A percentile compares a stretch with the other conserved stretches of the same genome.
These are phyloP conservation scores for Rhodotorula sp. DNA, from an alignment of 1,284 basidiomycete genomes.

Conservation along the genomic window DNA sequence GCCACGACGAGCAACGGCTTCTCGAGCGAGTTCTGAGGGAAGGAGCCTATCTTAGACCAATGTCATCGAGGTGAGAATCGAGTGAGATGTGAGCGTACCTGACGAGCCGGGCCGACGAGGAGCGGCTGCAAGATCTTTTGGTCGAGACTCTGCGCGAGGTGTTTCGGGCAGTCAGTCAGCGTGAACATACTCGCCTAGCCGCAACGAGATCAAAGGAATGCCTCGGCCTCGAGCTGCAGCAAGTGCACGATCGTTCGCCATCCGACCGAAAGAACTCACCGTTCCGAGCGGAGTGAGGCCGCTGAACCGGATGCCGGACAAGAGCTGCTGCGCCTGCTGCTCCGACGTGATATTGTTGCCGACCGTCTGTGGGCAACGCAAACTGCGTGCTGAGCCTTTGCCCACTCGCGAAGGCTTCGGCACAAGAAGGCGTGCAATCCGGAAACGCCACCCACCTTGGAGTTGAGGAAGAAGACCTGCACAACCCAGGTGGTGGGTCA, in stretches of 20 bases:
- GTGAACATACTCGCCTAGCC: neutral
- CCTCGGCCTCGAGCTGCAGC: too few species aligned
- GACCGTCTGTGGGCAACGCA: conserved; percentile 46
- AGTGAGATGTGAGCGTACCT: conserved; percentile 12
- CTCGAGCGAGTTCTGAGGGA: conserved; percentile 41
- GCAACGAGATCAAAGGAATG: neutral
- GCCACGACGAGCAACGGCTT: conserved; percentile 54
- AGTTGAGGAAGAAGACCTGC: conserved; percentile 51
- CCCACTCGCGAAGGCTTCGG: too few species aligned
- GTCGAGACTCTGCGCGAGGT: conserved; percentile 40
- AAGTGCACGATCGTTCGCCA: too few species aligned
- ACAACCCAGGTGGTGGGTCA: conserved; percentile 45
- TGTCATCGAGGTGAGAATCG: too few species aligned
- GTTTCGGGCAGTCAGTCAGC: too few species aligned
- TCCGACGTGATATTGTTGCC: conserved; percentile 53
- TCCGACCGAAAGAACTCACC: conserved; percentile 1
- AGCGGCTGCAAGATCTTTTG: conserved; percentile 54
- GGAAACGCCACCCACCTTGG: too few species aligned
- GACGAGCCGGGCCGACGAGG: conserved; percentile 51
- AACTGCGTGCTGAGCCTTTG: too few species aligned
- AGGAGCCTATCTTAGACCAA: neutral
- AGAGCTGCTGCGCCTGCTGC: conserved; percentile 49
- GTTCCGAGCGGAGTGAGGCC: conserved; percentile 49
- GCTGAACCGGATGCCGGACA: conserved; percentile 52
- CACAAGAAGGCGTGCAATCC: too few species aligned